Evolutionary conservation across 306 rosid species (phyloP).

Genomic region (Biancaea sappan): DNA sequence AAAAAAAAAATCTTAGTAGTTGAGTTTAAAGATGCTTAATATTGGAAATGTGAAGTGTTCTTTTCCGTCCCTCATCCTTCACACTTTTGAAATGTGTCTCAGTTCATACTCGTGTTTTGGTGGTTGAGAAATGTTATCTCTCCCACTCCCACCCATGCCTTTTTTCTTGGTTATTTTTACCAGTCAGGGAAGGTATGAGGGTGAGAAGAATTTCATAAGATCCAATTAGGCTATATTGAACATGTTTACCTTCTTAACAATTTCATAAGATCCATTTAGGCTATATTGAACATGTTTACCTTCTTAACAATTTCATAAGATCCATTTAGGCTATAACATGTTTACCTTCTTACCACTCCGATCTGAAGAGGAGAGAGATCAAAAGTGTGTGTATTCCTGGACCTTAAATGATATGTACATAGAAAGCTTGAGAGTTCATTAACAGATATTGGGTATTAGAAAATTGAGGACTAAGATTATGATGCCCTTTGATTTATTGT

Average conservation of each 20-base stretch:
- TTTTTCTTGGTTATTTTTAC: neutral
- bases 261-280: neutral
- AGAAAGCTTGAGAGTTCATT: conserved; percentile 3
- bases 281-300: neutral
- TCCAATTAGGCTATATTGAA: neutral
- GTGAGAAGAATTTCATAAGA: neutral
- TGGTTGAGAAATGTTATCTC: neutral
- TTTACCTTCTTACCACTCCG: neutral
- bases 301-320: neutral
- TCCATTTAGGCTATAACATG: neutral
- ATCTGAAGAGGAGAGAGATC: neutral
- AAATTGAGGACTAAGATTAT: neutral
- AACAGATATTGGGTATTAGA: neutral
- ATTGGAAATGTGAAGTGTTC: neutral
- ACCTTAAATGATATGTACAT: conserved; percentile 6
- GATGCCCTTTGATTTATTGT: conserved; percentile 4
- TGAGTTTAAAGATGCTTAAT: neutral
- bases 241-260: too few species aligned
- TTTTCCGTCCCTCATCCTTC: neutral
- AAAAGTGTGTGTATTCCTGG: neutral
- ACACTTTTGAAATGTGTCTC: neutral
- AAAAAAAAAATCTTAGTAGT: neutral
- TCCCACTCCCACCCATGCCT: neutral
- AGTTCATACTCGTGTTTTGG: neutral
- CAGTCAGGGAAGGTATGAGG: neutral